These are phyloP conservation scores for Ophiostoma sp. DNA, from an alignment of 2,329 filamentous ascomycete genomes.

Conservation along the genomic window DNA sequence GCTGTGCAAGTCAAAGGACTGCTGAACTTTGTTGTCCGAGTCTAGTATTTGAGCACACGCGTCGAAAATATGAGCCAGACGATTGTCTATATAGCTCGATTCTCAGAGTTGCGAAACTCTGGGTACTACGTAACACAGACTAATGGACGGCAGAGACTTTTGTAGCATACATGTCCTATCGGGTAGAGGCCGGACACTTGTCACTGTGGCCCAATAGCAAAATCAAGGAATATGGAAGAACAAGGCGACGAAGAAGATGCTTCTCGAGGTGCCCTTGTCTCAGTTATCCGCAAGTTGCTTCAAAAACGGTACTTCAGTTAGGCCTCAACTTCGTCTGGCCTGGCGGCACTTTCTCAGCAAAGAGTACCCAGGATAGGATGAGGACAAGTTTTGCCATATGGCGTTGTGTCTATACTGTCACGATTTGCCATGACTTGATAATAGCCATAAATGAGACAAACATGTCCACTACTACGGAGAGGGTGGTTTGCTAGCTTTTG, in stretches of 20 bases:
- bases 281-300: neutral
- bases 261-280: neutral
- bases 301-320: neutral
- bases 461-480: neutral
- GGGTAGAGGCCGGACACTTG: neutral
- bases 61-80: neutral
- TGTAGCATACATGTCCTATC: neutral
- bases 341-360: neutral
- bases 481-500: neutral
- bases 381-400: neutral
- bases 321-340: neutral
- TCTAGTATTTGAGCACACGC: neutral
- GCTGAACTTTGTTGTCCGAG: neutral
- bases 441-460: neutral
- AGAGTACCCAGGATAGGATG: neutral
- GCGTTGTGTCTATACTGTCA: neutral
- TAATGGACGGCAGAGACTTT: neutral
- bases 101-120: neutral
- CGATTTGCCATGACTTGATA: neutral
- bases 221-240: constrained; percentile 2
- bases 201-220: neutral
- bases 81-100: neutral
- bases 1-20: neutral
- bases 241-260: constrained; percentile 1
- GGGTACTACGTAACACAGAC: neutral